A percentile compares a stretch with the other conserved stretches of the same genome.
Conservation (phyloP, 352 stramenopile genomes). For the Phytophthora sp. region DNA sequence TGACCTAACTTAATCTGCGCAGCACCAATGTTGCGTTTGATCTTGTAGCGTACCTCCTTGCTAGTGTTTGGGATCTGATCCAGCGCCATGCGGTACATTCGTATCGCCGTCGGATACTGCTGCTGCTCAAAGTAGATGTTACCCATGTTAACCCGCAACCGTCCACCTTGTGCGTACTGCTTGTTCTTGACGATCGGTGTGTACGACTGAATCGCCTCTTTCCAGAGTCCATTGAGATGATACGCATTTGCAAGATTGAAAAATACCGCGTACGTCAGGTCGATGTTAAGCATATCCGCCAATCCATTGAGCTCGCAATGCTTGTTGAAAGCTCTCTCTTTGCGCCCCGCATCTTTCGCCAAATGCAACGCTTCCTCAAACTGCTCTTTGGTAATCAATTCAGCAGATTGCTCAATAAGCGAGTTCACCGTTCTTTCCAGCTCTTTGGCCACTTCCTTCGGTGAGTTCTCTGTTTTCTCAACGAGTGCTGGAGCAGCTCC, state of each 20-base stretch:
- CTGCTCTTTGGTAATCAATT: constrained; percentile 74
- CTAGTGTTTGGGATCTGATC: constrained; percentile 95
- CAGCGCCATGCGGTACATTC: constrained; percentile 97
- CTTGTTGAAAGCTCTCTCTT: constrained; percentile 92
- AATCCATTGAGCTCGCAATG: constrained; percentile 90
- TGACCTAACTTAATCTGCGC: constrained; percentile 94
- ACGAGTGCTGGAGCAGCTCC: constrained; percentile 81
- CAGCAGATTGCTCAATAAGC: constrained; percentile 92
- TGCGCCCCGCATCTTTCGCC: constrained; percentile 87
- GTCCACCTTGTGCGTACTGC: constrained; percentile 90
- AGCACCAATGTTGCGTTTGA: constrained; percentile 97
- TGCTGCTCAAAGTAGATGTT: constrained; percentile 98
- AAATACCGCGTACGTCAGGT: constrained; percentile 94
- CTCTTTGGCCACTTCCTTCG: constrained; percentile 92
- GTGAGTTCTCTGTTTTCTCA: constrained; percentile 93
- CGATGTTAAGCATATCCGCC: constrained; percentile 91
- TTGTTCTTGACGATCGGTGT: constrained; percentile 97
- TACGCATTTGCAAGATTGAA: constrained; percentile 96
- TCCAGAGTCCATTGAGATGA: constrained; percentile 93
- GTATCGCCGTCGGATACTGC: constrained; percentile 94
- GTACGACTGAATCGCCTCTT: constrained; percentile 96
- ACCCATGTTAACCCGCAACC: constrained; percentile 96
- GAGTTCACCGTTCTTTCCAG: constrained; percentile 92
- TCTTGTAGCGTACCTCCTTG: constrained; percentile 95
- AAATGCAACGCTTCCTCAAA: constrained; percentile 89